These are phyloP conservation scores for Wickerhamiella azyma DNA, from an alignment of 805 yeast genomes.

Conservation along the genomic window DNA sequence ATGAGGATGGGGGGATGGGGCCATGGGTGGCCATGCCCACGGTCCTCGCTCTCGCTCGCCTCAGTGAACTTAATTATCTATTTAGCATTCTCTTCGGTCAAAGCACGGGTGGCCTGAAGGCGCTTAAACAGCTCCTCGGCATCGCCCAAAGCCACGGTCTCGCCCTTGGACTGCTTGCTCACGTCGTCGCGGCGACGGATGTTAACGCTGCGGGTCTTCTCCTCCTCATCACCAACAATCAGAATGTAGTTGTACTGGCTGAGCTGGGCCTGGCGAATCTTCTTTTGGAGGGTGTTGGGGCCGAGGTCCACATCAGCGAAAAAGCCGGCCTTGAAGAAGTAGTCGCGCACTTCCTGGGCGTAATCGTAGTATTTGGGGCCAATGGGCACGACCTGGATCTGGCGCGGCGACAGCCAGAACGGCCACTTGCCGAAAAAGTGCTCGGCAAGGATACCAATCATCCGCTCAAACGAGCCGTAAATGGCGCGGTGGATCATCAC, in stretches of 20 bases:
- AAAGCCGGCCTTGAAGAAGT: slow-evolving; percentile 53
- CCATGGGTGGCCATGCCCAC: no score
- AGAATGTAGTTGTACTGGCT: slow-evolving; percentile 90
- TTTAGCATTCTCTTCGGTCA: slow-evolving; percentile 10
- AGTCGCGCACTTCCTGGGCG: slow-evolving; percentile 67
- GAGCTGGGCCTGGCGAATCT: slow-evolving; percentile 92
- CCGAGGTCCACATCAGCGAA: slow-evolving; percentile 85
- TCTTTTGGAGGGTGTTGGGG: slow-evolving; percentile 96
- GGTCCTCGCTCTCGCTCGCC: no score
- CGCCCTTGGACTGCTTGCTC: slow-evolving; percentile 82
- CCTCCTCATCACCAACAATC: slow-evolving; percentile 94
- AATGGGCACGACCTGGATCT: slow-evolving; percentile 89
- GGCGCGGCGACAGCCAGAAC: slow-evolving; percentile 99
- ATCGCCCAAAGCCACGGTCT: slow-evolving; percentile 54
- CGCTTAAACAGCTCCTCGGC: slow-evolving; percentile 55
- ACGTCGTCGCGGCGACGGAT: slow-evolving; percentile 93
- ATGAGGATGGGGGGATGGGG: no score
- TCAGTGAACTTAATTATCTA: neutral
- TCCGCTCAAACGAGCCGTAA: slow-evolving; percentile 95
- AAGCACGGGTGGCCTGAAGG: slow-evolving; percentile 63
- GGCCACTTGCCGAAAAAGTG: slow-evolving; percentile 99
- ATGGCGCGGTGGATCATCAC: slow-evolving; percentile 99
- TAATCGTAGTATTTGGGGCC: slow-evolving; percentile 87
- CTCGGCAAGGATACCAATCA: slow-evolving; percentile 96
- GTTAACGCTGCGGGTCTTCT: slow-evolving; percentile 65